Evolutionary conservation across 805 yeast species (phyloP), one percentile per base, ranked within the genome.

Genomic region (Wickerhamomyces mucosus): DNA sequence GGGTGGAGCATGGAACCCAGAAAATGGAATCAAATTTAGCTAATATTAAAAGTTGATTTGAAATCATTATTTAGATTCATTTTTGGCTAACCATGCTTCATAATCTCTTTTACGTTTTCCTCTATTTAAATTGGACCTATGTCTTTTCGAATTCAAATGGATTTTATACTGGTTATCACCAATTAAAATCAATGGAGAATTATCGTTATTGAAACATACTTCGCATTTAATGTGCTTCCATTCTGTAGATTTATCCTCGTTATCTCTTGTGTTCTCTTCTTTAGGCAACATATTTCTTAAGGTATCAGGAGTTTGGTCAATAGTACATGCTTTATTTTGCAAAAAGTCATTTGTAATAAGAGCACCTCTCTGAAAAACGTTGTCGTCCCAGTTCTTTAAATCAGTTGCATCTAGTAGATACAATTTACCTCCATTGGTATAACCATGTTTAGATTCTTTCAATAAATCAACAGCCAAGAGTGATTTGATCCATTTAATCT

Each of bases 401-500:
- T 85, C 78, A 0, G 92, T 72, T 1, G 97, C 89, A 58, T 92
- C 81, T 5, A 88, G 54, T 1, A 85, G 46, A 38, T 70, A 82
- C 6, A 83, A 49, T 24, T 71, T 67, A 0, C 85, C 85, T 1
- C 83, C 83, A 30, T 75, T 63, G 20, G 67, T 52, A 48, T 59
- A 72, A 15, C 56, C 50, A 35, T 63, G 65, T 13, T 61, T 39
- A 1, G 55, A 42, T 39, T 74, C 81, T 32, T 62, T 62, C 14
- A 55, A 51, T 14, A 78, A 51, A 52, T 78, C 86, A 1, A 75
- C 72, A 1, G 77, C 65, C 11, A 92, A 55, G 36, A 75, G 62
- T 42, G 79, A 82, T 29, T 69, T 67, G 39, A 92, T 86, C 96
- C 97, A 92, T 51, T 85, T 86, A 10, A 85, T 75, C 51, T 92